These are phyloP conservation scores for Uronychia binucleata DNA, from an alignment of 73 alveolate genomes.

Conservation along the genomic window DNA sequence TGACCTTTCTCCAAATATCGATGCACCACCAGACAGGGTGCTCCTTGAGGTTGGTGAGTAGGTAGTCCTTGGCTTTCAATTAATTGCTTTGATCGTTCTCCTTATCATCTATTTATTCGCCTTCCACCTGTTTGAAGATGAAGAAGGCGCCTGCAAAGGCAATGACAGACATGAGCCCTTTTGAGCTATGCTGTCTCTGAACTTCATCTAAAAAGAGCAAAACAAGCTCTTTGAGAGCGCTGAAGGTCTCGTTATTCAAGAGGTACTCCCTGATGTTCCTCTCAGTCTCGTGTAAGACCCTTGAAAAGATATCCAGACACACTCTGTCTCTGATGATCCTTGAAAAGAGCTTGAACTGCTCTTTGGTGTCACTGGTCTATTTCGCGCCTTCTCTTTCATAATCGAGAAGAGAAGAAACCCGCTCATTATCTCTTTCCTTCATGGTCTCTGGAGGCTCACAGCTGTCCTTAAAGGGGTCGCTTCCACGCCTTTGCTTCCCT, in stretches of 20 bases:
- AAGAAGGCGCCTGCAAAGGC: not conserved
- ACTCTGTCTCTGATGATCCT: not conserved
- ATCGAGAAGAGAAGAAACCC: too few species aligned
- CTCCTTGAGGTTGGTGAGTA: not conserved
- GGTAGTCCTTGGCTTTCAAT: not conserved
- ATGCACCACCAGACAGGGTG: not conserved
- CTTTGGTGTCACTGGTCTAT: not conserved
- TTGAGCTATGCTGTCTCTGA: not conserved
- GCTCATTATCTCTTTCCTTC: too few species aligned
- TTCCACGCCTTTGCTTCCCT: not conserved
- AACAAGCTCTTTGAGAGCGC: not conserved
- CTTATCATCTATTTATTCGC: too few species aligned
- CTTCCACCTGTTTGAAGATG: not conserved
- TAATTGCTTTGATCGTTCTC: not conserved
- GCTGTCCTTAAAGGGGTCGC: too few species aligned
- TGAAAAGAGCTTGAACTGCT: not conserved
- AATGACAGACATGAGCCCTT: not conserved
- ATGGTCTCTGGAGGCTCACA: too few species aligned
- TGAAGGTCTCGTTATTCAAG: not conserved
- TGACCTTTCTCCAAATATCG: not conserved
- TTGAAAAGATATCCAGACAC: not conserved
- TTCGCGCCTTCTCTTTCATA: not conserved
- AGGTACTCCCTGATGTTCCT: not conserved
- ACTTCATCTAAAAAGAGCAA: not conserved
- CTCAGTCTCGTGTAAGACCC: not conserved